A percentile compares a stretch with the other conserved stretches of the same genome.
These are phyloP conservation scores for Vigna angularis DNA, from an alignment of 306 rosid species.

Conservation along the genomic window DNA sequence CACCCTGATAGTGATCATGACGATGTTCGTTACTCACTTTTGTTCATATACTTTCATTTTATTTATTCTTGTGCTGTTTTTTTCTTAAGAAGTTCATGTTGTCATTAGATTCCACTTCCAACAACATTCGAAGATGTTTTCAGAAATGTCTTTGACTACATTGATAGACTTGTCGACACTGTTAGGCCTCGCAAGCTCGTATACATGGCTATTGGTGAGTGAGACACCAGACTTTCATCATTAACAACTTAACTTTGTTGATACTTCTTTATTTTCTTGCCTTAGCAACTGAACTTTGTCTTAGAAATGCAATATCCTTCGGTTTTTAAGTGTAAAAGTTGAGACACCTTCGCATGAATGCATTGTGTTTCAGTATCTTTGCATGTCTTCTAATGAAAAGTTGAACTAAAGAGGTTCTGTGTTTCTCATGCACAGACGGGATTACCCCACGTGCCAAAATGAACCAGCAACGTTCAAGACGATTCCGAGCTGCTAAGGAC, in stretches of 20 bases:
- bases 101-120: slow-evolving; percentile 38
- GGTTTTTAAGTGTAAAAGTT: neutral
- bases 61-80: neutral
- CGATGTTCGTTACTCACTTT: slow-evolving; percentile 31
- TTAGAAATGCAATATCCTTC: neutral
- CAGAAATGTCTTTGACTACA: slow-evolving; percentile 48
- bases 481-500: slow-evolving; percentile 54
- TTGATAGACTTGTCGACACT: slow-evolving; percentile 52
- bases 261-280: neutral
- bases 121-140: slow-evolving; percentile 56
- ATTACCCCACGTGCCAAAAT: slow-evolving; percentile 76
- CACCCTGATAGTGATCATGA: slow-evolving; percentile 45
- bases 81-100: neutral
- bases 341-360: neutral
- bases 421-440: slow-evolving; percentile 55
- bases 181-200: slow-evolving; percentile 55
- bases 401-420: neutral
- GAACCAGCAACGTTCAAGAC: slow-evolving; percentile 65
- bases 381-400: neutral
- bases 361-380: neutral
- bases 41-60: neutral
- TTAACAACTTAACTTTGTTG: neutral
- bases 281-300: neutral
- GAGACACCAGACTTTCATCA: slow-evolving; percentile 33
- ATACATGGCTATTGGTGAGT: slow-evolving; percentile 62